Base-by-base conservation (phyloP, 2,329 filamentous ascomycete genomes). In the Microsporum ferrugineum region DNA sequence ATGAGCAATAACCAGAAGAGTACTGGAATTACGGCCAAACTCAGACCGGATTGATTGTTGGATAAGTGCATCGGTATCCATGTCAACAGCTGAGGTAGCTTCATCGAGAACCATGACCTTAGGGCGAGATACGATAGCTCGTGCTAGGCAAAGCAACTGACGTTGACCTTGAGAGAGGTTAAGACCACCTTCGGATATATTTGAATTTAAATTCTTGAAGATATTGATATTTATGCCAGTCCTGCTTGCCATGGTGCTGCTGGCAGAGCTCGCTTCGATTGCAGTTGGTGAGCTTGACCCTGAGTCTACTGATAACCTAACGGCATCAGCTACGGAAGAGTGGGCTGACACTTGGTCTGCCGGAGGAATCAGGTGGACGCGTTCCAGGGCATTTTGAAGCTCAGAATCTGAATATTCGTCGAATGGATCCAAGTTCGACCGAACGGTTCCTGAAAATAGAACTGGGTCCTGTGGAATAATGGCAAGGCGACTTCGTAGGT, bases 391-490 rank as follows among this genome's bases (percentile, higher is more conserved):
- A 66, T 89, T 86, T 41, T 80, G 80, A 2, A 94, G 81, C 67
- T 88, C 85, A 0, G 76, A 77, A 65, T 92, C 88, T 1, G 78
- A 81, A 68, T 89, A 83, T 63, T 88, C 78, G 60, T 86, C 79
- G 67, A 91, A 91, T 0, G 88, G 86, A 68, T 94, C 89, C 3
- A 94, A 79, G 68, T 92, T 92, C 49, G 80, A 84, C 47, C 88
- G 81, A 23, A 94, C 77, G 0, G 88, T 91, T 27, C 89, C 89
- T 0, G 86, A 88, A 74, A 94, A 92, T 5, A 94, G 79, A 0
- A 91, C 88, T 0, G 89, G 88, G 66, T 92, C 88, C 74, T 91
- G 87, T 0, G 89, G 88, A 60, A 94, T 92, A 66, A 94, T 91
- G 41, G 88, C 87, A 0, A 94, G 74, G 0, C 88, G 80, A n/a